Evolutionary conservation across 106 monocot genomes (phyloP).

Genomic region (Dendrobium chrysotoxum): DNA sequence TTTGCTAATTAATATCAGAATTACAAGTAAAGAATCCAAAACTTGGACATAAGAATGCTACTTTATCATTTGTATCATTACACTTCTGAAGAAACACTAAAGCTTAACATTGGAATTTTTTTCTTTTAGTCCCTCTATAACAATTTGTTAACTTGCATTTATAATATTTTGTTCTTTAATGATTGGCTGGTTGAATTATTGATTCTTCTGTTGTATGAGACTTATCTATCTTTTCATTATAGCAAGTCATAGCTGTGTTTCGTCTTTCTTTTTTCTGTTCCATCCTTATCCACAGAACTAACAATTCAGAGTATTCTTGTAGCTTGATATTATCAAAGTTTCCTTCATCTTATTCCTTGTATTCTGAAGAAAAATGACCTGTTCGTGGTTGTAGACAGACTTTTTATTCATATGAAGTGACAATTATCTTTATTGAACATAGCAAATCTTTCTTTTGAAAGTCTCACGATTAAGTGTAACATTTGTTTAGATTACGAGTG

Average conservation of each 20-base stretch:
- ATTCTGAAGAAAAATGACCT: too few relatives aligned
- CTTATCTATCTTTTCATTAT: neutral
- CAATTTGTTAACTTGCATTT: neutral
- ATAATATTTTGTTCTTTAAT: neutral
- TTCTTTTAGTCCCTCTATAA: neutral
- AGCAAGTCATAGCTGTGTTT: too few relatives aligned
- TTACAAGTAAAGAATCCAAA: neutral
- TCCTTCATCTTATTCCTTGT: too few relatives aligned
- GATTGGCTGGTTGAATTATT: neutral
- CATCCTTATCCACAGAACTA: neutral
- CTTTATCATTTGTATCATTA: neutral
- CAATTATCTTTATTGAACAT: too few relatives aligned
- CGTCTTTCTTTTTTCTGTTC: neutral
- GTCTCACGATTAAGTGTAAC: too few relatives aligned
- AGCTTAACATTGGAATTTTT: neutral
- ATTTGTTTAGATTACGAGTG: too few relatives aligned
- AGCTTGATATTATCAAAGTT: too few relatives aligned
- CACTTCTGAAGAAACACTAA: neutral
- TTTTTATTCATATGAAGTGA: too few relatives aligned
- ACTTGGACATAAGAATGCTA: neutral
- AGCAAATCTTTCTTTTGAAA: too few relatives aligned
- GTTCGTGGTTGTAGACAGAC: too few relatives aligned
- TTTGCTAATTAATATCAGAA: neutral
- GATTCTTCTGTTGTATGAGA: neutral
- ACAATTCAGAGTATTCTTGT: neutral